Evolutionary conservation across 163 green algal genomes (phyloP).

Genomic region (Chlamydomonas reinhardtii): DNA sequence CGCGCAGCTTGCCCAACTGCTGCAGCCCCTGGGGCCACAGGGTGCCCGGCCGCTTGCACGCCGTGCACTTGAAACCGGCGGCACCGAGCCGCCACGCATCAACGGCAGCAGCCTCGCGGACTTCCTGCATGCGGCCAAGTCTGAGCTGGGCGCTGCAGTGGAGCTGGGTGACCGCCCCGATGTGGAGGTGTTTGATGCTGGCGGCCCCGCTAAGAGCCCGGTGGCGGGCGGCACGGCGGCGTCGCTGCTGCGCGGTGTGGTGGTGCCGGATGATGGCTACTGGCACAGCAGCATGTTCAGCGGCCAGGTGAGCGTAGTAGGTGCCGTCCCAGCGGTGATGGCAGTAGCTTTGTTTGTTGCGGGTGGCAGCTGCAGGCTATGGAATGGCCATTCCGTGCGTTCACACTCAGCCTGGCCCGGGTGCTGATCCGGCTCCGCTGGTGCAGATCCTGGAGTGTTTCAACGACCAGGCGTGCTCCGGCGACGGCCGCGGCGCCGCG

Average conservation of each 20-base stretch:
- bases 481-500: neutral
- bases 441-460: neutral
- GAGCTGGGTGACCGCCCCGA: neutral
- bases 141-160: neutral
- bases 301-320: neutral
- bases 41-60: too few species aligned
- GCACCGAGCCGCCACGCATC: neutral
- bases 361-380: too few species aligned
- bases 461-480: neutral
- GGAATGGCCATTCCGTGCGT: too few species aligned
- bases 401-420: too few species aligned
- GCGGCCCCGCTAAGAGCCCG: neutral
- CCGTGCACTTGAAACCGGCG: too few species aligned
- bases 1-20: too few species aligned
- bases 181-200: neutral
- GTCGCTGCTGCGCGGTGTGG: neutral
- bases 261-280: slow-evolving; percentile 1
- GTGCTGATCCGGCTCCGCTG: too few species aligned
- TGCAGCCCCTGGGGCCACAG: too few species aligned
- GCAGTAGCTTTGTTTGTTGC: too few species aligned
- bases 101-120: neutral
- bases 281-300: slow-evolving; percentile 15
- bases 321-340: too few species aligned
- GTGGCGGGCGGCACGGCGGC: too few species aligned
- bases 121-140: neutral